Base-by-base conservation (phyloP, 2,329 filamentous ascomycete species). In the Rutstroemia sp. region DNA sequence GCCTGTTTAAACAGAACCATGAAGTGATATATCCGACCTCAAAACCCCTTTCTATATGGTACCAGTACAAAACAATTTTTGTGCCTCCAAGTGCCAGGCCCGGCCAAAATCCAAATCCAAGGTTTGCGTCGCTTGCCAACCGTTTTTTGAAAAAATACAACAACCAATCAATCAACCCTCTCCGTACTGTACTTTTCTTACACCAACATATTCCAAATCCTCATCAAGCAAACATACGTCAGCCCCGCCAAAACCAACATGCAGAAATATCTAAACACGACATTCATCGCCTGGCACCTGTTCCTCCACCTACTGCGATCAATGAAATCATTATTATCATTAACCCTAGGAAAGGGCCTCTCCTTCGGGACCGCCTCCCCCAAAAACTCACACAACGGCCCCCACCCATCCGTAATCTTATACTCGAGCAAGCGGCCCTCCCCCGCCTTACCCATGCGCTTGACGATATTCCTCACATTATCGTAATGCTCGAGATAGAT, bases 401-500 rank as follows among this genome's bases (percentile, higher is more conserved):
- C 51, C 61, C 61, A 63, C 4, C 61, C 61, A 27, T 62, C 50
- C 17, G 55, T 57, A 7, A 60, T 59, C 19, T 61, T 34, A 10
- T 56, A 63, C 49, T 56, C 60, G 14, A 63, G 38, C 1, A 62
- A 46, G 19, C 41, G 37, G 2, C 38, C 55, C 38, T 56, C 49
- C 1, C 52, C 44, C 1, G 44, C 45, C 14, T 45, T 45, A 4
- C 52, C 52, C 44, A 54, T 38, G 1, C 10, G 27, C 30, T 54
- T 49, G 0, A 39, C 51, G 17, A 58, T 46, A 4, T 19, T 23
- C 45, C 51, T 55, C 5, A 56, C 48, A 16, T 50, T 56, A 16
- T 50, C 53, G 19, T 56, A 50, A 45, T 56, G 48, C 30, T 56
- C 27, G 1, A 38, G 44, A 12, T 56, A 56, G 2, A 56, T 46